phyloP scores from a whole-genome alignment of 2,329 filamentous ascomycete species.

The Calonectria fujianensis region DNA sequence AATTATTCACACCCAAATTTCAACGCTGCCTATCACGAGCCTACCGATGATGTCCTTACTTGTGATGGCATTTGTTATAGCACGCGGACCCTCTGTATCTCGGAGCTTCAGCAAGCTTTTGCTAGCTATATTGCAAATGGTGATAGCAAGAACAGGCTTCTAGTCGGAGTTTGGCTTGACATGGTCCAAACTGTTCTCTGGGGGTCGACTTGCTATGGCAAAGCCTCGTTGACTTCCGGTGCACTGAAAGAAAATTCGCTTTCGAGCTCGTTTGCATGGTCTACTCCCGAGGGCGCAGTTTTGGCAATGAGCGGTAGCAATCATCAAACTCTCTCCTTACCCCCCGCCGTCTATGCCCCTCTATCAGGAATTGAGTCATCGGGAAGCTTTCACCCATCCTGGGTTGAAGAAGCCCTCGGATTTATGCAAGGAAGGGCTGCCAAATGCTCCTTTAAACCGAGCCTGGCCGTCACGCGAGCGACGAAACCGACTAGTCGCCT shows the following conservation, averaged over 20 bases:
- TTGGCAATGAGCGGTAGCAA: not conserved
- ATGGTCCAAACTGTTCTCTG: not conserved
- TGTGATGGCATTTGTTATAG: not conserved
- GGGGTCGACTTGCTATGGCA: not conserved
- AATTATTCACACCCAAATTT: too few species aligned
- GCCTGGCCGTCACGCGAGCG: not conserved
- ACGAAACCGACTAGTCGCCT: not conserved
- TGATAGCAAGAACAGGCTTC: accelerated
- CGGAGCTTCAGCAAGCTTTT: not conserved
- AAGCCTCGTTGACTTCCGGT: not conserved
- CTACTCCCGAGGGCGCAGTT: not conserved
- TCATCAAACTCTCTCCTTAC: not conserved
- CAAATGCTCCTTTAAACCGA: not conserved
- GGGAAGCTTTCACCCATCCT: not conserved
- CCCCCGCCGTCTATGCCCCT: not conserved
- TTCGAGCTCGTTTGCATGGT: not conserved
- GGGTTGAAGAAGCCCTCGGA: not conserved
- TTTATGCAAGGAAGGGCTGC: not conserved
- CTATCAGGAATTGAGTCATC: not conserved
- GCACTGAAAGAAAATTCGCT: not conserved
- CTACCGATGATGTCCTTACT: not conserved
- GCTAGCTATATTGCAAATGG: not conserved
- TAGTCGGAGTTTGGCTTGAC: not conserved
- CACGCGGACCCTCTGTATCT: not conserved
- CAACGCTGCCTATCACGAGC: not conserved